phyloP scores from a whole-genome alignment of 2,329 filamentous ascomycete genomes.

The Pseudodiploospora longispora region DNA sequence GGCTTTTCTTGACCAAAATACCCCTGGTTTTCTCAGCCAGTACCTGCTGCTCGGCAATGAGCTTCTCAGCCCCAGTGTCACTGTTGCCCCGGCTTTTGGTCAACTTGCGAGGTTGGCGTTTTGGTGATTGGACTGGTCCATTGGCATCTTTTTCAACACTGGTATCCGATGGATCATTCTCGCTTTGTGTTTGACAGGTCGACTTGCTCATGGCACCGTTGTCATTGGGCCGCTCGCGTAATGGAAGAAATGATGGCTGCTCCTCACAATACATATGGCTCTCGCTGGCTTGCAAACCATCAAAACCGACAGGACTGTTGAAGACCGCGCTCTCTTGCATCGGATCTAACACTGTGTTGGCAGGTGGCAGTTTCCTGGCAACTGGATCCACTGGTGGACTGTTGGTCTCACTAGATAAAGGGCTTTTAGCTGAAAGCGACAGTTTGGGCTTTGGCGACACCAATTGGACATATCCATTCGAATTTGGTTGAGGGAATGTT shows the following conservation, averaged over 20 bases:
- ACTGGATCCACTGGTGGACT: conserved; percentile 5
- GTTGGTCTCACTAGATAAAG: conserved; percentile 5
- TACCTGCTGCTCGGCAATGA: conserved; percentile 12
- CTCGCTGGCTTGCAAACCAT: conserved; percentile 16
- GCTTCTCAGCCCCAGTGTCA: conserved; percentile 25
- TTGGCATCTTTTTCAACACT: conserved; percentile 15
- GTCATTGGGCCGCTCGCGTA: conserved; percentile 16
- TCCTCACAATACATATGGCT: conserved; percentile 18
- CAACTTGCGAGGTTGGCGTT: conserved; percentile 32
- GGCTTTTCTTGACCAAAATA: conserved; percentile 29
- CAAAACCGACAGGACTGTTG: conserved; percentile 23
- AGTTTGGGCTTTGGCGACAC: conserved; percentile 4
- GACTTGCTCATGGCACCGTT: conserved; percentile 12
- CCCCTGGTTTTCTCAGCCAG: conserved; percentile 17
- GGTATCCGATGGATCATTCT: conserved; percentile 22
- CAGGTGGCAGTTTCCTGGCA: conserved; percentile 3
- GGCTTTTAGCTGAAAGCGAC: conserved; percentile 7
- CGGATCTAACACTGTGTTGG: conserved; percentile 15
- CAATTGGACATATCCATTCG: conserved; percentile 5
- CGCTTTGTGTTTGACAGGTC: conserved; percentile 25
- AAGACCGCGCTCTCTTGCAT: conserved; percentile 25
- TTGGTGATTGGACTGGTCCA: conserved; percentile 17
- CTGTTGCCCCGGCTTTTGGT: conserved; percentile 32
- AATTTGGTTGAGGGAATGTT: neutral
- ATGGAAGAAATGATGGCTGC: conserved; percentile 12